Conservation (phyloP, 176 grass and related monocot genomes). For the Zea mays region DNA sequence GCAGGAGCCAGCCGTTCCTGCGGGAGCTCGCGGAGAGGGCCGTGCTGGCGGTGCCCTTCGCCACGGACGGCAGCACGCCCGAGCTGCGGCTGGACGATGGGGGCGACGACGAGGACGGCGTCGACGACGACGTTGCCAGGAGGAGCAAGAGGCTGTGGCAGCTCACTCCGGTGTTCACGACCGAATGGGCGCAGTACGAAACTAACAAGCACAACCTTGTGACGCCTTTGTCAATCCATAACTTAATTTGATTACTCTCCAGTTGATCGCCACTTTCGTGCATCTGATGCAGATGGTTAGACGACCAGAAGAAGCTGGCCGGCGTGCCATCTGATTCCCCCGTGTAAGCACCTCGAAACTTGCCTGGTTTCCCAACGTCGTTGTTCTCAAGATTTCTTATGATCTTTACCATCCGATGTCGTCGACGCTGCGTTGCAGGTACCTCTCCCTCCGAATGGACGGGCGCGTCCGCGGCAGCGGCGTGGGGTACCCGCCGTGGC, state of each 20-base stretch:
- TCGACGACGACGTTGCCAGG: slow-evolving; percentile 4
- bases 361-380: not conserved
- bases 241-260: not conserved
- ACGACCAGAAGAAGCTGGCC: slow-evolving; percentile 86
- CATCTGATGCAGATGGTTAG: slow-evolving; percentile 62
- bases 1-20: slow-evolving; percentile 60
- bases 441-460: slow-evolving; percentile 89
- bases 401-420: not conserved
- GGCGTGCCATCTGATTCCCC: slow-evolving; percentile 75
- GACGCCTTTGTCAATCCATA: not conserved
- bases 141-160: slow-evolving; percentile 84
- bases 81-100: slow-evolving; percentile 45
- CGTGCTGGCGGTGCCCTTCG: slow-evolving; percentile 76
- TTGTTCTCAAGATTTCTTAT: not conserved
- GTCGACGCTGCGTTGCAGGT: slow-evolving; percentile 35
- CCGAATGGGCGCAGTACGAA: slow-evolving; percentile 71
- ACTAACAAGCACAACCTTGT: not conserved
- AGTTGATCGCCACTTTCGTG: not conserved
- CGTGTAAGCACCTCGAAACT: slow-evolving; percentile 51
- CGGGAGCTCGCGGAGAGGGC: slow-evolving; percentile 70
- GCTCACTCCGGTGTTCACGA: slow-evolving; percentile 56
- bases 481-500: slow-evolving; percentile 89
- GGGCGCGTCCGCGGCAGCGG: slow-evolving; percentile 91
- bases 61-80: slow-evolving; percentile 56
- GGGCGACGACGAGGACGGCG: not conserved